phyloP scores from a whole-genome alignment of 352 stramenopile genomes.

The Halophytophthora polymorphica region DNA sequence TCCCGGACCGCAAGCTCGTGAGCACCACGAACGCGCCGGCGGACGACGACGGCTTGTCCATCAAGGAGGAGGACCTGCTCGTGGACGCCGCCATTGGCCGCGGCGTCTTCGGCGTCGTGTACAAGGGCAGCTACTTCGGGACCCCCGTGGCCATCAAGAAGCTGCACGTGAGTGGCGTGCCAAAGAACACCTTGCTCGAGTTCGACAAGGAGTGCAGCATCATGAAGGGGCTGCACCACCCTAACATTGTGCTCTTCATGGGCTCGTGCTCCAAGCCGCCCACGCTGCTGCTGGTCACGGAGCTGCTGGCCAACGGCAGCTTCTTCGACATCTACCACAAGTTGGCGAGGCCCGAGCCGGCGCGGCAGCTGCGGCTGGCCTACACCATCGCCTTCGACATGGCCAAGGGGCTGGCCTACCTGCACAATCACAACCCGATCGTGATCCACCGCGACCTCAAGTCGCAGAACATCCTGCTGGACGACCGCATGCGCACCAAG shows the following conservation, averaged over 20 bases:
- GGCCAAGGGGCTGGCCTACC: conserved; percentile 93
- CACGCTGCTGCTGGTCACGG: conserved; percentile 94
- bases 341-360: conserved; percentile 44
- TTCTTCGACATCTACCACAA: conserved; percentile 91
- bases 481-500: conserved; percentile 85
- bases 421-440: conserved; percentile 96
- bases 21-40: conserved; percentile 37
- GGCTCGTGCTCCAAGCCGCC: conserved; percentile 95
- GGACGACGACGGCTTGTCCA: conserved; percentile 70
- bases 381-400: conserved; percentile 88
- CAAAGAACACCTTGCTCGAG: conserved; percentile 78
- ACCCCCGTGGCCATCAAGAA: conserved; percentile 85
- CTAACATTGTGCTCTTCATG: conserved; percentile 98
- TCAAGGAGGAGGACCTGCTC: conserved; percentile 75
- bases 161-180: conserved; percentile 69
- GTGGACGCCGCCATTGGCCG: conserved; percentile 69
- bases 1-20: conserved; percentile 72
- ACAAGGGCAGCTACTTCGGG: conserved; percentile 83
- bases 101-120: conserved; percentile 79
- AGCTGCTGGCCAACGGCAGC: conserved; percentile 85
- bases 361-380: conserved; percentile 59
- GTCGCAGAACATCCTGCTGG: conserved; percentile 76
- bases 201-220: conserved; percentile 86
- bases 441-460: conserved; percentile 95
- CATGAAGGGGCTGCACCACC: conserved; percentile 92